phyloP scores from a whole-genome alignment of 2,329 filamentous ascomycete genomes.

The Rhynchosporium agropyri region DNA sequence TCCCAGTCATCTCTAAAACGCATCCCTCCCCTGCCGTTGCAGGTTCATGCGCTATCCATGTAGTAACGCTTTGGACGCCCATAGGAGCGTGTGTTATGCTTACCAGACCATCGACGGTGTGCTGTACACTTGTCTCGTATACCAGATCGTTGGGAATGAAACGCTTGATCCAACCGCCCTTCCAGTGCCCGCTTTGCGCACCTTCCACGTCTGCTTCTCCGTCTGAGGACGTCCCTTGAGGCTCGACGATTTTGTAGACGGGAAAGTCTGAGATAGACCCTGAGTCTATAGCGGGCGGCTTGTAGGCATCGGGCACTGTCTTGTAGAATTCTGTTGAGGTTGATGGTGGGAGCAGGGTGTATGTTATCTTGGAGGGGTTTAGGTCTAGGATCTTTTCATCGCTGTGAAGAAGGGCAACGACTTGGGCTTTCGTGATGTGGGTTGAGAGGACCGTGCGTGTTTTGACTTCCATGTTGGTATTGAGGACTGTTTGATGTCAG shows the following conservation, averaged over 20 bases:
- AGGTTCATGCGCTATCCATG: slow-evolving; percentile 69
- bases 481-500: slow-evolving; percentile 31
- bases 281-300: slow-evolving; percentile 50
- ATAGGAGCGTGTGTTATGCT: slow-evolving; percentile 40
- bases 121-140: slow-evolving; percentile 35
- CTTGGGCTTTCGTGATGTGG: slow-evolving; percentile 65
- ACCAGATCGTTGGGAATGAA: slow-evolving; percentile 36
- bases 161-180: slow-evolving; percentile 63
- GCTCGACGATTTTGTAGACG: slow-evolving; percentile 37
- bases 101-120: slow-evolving; percentile 32
- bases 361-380: slow-evolving; percentile 77
- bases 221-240: slow-evolving; percentile 46
- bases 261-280: slow-evolving; percentile 25
- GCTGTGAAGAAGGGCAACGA: slow-evolving; percentile 74
- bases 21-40: slow-evolving; percentile 70
- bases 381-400: slow-evolving; percentile 81
- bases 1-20: slow-evolving; percentile 79
- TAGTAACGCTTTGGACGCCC: slow-evolving; percentile 57
- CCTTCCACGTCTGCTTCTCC: slow-evolving; percentile 57
- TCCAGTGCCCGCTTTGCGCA: slow-evolving; percentile 76
- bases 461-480: slow-evolving; percentile 31
- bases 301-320: slow-evolving; percentile 59
- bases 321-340: slow-evolving; percentile 32
- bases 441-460: slow-evolving; percentile 73
- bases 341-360: slow-evolving; percentile 63